Evolutionary conservation across 2,329 filamentous ascomycete genomes (phyloP), one percentile per base, ranked within the genome.

Genomic region (Fusarium protoensiforme): DNA sequence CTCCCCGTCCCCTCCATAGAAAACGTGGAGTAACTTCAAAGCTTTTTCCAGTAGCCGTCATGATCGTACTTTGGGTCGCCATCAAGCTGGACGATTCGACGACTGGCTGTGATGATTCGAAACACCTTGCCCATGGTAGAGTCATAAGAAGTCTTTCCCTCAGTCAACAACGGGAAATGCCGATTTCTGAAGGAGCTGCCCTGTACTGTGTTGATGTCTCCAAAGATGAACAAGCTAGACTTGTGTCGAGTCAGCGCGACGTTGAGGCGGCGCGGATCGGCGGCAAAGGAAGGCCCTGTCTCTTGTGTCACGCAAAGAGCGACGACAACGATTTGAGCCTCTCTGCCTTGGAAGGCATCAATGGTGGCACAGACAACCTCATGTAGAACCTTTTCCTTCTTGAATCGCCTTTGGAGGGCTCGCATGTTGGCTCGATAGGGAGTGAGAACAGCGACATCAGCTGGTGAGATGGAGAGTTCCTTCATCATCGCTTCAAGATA

Each of bases 201-300:
- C n/a, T n/a, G n/a, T n/a, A n/a, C n/a, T n/a, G n/a, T n/a, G n/a
- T n/a, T n/a, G n/a, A n/a, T n/a, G 22, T 48, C 43, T 3, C 64
- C 67, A 59, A 71, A 71, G 5, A 71, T 59, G 1, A 71, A 7
- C 0, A 71, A 64, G 1, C 31, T 24, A 0, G 64, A 70, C 7
- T 20, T 58, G 2, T 71, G 67, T 3, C 69, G 31, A 0, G 63
- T 71, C 5, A 70, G 3, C 0, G 67, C 58, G 0, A 71, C 63
- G 0, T 71, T 70, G 2, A 71, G 54, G 14, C 46, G 46, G 0
- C 20, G 54, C 1, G n/a, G 5, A 0, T 57, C 35, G 0, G 16
- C 54, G 0, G 53, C 39, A 8, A 64, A 58, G 3, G n/a, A 2
- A 1, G 67, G 63, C 0, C 67, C 67, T 1, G 59, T 57, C 0